These are phyloP conservation scores for Herpetospermum pedunculosum DNA, from an alignment of 306 rosid genomes.

Conservation along the genomic window DNA sequence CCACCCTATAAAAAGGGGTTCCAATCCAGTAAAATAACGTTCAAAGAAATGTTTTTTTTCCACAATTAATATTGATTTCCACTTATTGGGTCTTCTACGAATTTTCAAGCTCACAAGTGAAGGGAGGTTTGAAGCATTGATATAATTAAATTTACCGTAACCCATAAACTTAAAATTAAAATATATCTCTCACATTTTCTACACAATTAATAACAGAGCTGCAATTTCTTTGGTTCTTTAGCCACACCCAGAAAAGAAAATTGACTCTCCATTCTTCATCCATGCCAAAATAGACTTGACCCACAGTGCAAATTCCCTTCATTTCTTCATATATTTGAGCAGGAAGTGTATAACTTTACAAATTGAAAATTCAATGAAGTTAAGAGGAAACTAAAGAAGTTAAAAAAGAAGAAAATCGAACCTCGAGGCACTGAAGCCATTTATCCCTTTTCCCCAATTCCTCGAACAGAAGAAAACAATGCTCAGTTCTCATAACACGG, in stretches of 20 bases:
- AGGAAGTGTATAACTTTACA: neutral
- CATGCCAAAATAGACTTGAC: neutral
- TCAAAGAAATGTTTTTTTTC: too few relatives aligned
- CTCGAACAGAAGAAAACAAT: conserved; percentile 78
- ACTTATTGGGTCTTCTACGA: too few relatives aligned
- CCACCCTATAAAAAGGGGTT: too few relatives aligned
- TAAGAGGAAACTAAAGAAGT: too few relatives aligned
- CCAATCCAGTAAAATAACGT: too few relatives aligned
- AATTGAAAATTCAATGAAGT: neutral
- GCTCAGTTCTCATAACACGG: conserved; percentile 56
- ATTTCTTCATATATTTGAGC: neutral
- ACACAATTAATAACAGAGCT: neutral
- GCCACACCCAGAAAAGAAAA: neutral
- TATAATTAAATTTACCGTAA: too few relatives aligned
- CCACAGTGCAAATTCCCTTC: neutral
- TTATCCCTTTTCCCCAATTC: conserved; percentile 60
- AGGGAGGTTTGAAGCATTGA: too few relatives aligned
- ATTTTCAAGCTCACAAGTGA: too few relatives aligned
- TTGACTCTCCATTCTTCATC: neutral
- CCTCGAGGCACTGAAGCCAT: conserved; percentile 96
- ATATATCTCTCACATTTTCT: neutral
- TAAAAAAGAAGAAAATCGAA: conserved; percentile 16
- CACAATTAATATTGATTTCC: too few relatives aligned
- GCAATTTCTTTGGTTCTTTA: neutral
- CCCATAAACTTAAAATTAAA: too few relatives aligned